Base-by-base conservation (phyloP, 306 rosid genomes). In the Trichosanthes truncata region DNA sequence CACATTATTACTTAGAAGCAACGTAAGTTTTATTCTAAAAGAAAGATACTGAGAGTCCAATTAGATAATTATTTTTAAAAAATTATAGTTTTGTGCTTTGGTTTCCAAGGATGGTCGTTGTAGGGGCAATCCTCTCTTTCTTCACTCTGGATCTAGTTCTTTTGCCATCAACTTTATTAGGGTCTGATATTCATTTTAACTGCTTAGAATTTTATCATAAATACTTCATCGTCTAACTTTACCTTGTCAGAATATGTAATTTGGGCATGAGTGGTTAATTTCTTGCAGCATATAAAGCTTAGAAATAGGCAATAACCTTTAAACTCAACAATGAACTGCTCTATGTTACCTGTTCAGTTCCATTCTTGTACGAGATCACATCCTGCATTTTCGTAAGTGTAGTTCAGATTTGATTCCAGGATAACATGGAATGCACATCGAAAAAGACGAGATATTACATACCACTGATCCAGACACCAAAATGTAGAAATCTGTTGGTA, bases 381-480 rank as follows among this genome's bases (percentile, higher is more conserved):
- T 94, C 98, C 97, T 94, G 92, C 90, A 80, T 62, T 85, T 81
- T 75, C 65, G 84, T 77, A 87, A 71, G 82, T 48, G 67, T 35
- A 45, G 41, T 82, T 82, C 41, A 81, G 83, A 65, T 79, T 65
- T 78, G 62, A 74, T 21, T 51, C 35, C 72, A 67, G 68, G 71
- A 74, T 41, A 26, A 48, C 71, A 77, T 31, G 76, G 53, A 61
- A 52, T 76, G 78, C 51, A 52, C 73, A 78, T 46, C 10, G 79
- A 57, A 74, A 7, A 59, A 83, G 76, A 13, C 25, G 80, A 36
- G 74, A 81, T 14, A 74, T 81, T 72, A 56, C 77, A 57, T 90
- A 94, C 98, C 94, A 90, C 82, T 45, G 96, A 83, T 80, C 97
- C 97, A 43, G 93, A 83, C 68, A 89, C 94, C 86, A 92, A 76